Conservation (phyloP, 805 yeast species). For the Nakazawaea pomicola region DNA sequence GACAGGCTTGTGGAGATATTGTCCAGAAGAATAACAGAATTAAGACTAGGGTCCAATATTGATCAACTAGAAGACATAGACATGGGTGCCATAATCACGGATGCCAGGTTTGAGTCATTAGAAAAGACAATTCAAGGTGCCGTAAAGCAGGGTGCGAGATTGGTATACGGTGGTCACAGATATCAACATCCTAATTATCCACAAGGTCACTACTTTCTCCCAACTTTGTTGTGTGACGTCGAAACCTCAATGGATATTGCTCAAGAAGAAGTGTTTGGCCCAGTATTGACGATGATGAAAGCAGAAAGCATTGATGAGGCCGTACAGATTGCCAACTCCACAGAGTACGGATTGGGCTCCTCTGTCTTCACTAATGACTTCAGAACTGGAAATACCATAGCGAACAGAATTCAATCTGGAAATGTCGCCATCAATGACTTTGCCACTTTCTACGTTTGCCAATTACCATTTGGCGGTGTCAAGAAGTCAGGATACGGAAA, state of each 20-base stretch:
- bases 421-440: conserved; percentile 97
- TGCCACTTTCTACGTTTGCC: conserved; percentile 94
- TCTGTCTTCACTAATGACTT: conserved; percentile 77
- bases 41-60: conserved; percentile 85
- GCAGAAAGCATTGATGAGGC: conserved; percentile 68
- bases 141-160: conserved; percentile 71
- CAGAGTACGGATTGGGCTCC: conserved; percentile 88
- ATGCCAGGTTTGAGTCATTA: conserved; percentile 62
- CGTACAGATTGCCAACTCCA: conserved; percentile 70
- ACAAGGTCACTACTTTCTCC: conserved; percentile 89
- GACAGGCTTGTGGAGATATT: conserved; percentile 55
- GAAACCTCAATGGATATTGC: conserved; percentile 75
- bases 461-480: conserved; percentile 94
- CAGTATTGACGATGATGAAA: conserved; percentile 73
- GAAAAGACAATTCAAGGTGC: conserved; percentile 71
- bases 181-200: conserved; percentile 89
- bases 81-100: conserved; percentile 93
- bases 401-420: conserved; percentile 67
- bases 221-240: conserved; percentile 84
- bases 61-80: conserved; percentile 89
- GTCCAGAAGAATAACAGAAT: conserved; percentile 46
- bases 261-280: conserved; percentile 91
- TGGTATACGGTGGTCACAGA: conserved; percentile 77
- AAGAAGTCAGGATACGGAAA: conserved; percentile 95
- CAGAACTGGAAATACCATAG: conserved; percentile 53